A percentile compares a stretch with the other conserved stretches of the same genome.
These are phyloP conservation scores for Lepidium africanum DNA, from an alignment of 345 rosid species.

Conservation along the genomic window DNA sequence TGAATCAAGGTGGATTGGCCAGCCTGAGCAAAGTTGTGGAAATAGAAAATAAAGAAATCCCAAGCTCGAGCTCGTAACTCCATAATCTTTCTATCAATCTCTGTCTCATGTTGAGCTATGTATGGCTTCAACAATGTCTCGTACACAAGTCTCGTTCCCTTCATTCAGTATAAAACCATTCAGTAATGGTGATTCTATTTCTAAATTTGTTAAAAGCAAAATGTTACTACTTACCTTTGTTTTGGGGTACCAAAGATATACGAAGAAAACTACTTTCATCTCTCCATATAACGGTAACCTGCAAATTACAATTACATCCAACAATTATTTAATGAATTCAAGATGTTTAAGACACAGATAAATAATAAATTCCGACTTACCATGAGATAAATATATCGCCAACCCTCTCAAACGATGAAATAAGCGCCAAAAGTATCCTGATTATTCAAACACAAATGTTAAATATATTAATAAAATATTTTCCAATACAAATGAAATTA, in stretches of 20 bases:
- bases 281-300: slow-evolving; percentile 92
- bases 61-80: slow-evolving; percentile 61
- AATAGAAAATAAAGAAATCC: slow-evolving; percentile 62
- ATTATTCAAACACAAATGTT: background rate
- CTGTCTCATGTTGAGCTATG: slow-evolving; percentile 54
- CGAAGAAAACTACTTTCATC: slow-evolving; percentile 59
- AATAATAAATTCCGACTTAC: slow-evolving; percentile 28
- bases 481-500: slow-evolving; percentile 32
- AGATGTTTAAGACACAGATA: background rate
- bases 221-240: slow-evolving; percentile 39
- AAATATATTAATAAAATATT: background rate
- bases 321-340: background rate
- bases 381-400: slow-evolving; percentile 63
- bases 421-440: slow-evolving; percentile 78
- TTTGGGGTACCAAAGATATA: slow-evolving; percentile 89
- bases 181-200: background rate
- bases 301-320: background rate
- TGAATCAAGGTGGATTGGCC: slow-evolving; percentile 54
- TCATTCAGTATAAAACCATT: background rate
- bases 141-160: slow-evolving; percentile 72
- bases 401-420: slow-evolving; percentile 62
- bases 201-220: background rate
- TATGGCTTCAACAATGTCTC: slow-evolving; percentile 50
- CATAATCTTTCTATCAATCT: slow-evolving; percentile 60
- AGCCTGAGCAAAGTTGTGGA: slow-evolving; percentile 43